Base-by-base conservation (phyloP, 768 basidiomycete genomes). In the Hericium alpestre region DNA sequence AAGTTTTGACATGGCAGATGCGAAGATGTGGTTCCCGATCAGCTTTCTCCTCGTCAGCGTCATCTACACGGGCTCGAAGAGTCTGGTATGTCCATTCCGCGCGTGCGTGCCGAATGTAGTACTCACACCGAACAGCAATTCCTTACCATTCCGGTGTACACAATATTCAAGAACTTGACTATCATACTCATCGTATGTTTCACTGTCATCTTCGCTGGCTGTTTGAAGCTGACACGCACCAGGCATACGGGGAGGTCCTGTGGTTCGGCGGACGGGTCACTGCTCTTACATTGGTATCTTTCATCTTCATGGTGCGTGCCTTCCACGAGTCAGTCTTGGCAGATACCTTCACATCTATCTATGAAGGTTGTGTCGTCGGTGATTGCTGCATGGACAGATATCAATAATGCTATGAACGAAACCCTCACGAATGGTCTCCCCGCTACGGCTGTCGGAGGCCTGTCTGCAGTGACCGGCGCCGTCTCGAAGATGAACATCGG, bases 141-240 rank as follows among this genome's bases (percentile, higher is more conserved):
- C 72, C 77, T 99, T 51, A 90, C 84, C 62, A 98, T 99, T 71
- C 96, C 96, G 0, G 85, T 97, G 25, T 99, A 97, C 73, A 98
- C 96, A 0, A 98, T 99, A 61, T 98, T 98, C 81, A 99, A 99
- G 73, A 99, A 99, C 69, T 67, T 98, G 65, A 97, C 96, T n/a
- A 99, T 98, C 65, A 98, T 99, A 62, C 79, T 99, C 27, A 98
- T 98, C 66, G 94, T 92, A 61, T 62, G 87, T 76, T 32, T 12
- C 23, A 61, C 50, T 53, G 0, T 49, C 25, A 18, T 56, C 46
- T 13, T 15, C 48, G 58, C 7, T 9, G 49, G 60, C 20, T 51
- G 43, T 58, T 55, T 39, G 9, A 22, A 38, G 54, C 40, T 18
- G 58, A 18, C 10, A 27, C 18, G 11, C 38, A 10, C 56, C 56